Conservation (phyloP, 129 eudicot species). For the Chrysanthemum makinoi region DNA sequence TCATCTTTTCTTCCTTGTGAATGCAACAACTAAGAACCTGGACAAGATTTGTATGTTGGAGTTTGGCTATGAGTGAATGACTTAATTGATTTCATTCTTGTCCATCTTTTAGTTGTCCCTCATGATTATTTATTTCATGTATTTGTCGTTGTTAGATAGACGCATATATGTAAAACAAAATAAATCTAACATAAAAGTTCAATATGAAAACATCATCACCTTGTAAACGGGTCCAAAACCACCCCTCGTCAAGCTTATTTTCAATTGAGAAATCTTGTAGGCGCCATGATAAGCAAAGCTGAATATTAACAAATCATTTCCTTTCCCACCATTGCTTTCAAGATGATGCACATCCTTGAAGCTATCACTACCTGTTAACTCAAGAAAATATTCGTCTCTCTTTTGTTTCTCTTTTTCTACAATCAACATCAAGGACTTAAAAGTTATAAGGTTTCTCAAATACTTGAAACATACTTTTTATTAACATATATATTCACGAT, state of each 20-base stretch:
- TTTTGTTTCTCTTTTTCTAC: constrained; percentile 8
- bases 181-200: background rate
- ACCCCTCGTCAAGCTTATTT: constrained; percentile 47
- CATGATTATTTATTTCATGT: too few relatives aligned
- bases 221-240: constrained; percentile 58
- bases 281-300: constrained; percentile 33
- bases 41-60: constrained; percentile 50
- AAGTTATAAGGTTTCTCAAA: too few relatives aligned
- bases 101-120: constrained; percentile 27
- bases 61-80: constrained; percentile 46
- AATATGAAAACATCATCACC: constrained; percentile 22
- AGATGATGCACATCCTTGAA: constrained; percentile 22
- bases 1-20: constrained; percentile 41
- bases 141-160: too few relatives aligned
- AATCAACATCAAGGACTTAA: background rate
- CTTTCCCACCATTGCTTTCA: constrained; percentile 27
- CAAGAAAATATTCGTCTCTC: constrained; percentile 25
- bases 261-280: constrained; percentile 34
- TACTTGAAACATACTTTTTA: too few relatives aligned
- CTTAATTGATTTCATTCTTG: too few relatives aligned
- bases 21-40: constrained; percentile 46
- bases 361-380: constrained; percentile 28
- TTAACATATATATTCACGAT: too few relatives aligned
- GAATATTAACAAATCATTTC: constrained; percentile 29
- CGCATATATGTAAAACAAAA: too few relatives aligned